Percentiles rank a stretch among this genome's conserved stretches.
These are phyloP conservation scores for Paecilomyces dactylethromorphus DNA, from an alignment of 2,329 filamentous ascomycete species.

Conservation along the genomic window DNA sequence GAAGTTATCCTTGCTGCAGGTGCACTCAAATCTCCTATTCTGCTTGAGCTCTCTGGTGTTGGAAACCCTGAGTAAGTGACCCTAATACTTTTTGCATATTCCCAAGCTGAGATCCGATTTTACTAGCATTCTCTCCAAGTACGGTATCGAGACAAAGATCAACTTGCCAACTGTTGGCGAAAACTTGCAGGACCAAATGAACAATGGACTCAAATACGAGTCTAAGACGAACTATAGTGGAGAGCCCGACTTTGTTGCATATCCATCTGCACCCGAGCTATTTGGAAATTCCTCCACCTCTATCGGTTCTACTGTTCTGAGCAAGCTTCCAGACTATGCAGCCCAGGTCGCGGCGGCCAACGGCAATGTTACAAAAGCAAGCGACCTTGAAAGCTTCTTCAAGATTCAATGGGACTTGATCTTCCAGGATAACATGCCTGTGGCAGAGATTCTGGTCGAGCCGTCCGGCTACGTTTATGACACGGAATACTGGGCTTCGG, in stretches of 20 bases:
- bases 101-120: neutral
- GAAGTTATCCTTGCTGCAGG: conserved; percentile 59
- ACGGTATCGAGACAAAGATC: conserved; percentile 18
- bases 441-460: conserved; percentile 20
- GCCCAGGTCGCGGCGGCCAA: conserved; percentile 14
- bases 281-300: conserved; percentile 13
- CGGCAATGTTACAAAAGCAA: conserved; percentile 14
- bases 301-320: conserved; percentile 10
- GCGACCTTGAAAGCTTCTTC: conserved; percentile 16
- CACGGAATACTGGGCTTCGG: conserved; percentile 18
- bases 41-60: conserved; percentile 56
- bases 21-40: conserved; percentile 48
- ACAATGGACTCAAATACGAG: conserved; percentile 10
- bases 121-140: conserved; percentile 17
- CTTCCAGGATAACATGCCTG: conserved; percentile 17
- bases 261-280: conserved; percentile 14
- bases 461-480: conserved; percentile 11
- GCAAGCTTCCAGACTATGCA: conserved; percentile 16
- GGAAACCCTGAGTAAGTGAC: conserved; percentile 32
- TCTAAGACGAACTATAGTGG: conserved; percentile 8
- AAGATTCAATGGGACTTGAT: conserved; percentile 22
- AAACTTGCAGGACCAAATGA: conserved; percentile 43
- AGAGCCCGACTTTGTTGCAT: conserved; percentile 11
- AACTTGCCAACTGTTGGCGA: conserved; percentile 38
- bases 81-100: neutral